Conservation (phyloP, 148 eudicot genomes). For the Mesembryanthemum crystallinum region DNA sequence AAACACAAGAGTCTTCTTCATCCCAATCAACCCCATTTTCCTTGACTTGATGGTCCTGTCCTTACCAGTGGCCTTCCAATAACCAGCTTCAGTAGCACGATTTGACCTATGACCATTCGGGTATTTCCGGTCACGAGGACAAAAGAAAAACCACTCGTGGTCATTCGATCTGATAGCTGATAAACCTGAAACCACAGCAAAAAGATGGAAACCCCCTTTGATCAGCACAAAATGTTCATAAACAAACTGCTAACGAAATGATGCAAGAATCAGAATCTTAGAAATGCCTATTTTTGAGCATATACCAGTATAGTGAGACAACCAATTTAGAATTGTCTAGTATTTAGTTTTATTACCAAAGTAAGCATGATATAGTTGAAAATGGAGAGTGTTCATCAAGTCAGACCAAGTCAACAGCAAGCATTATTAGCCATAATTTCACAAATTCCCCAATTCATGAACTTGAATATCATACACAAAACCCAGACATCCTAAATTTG, state of each 20-base stretch:
- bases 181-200: constrained; percentile 47
- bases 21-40: constrained; percentile 59
- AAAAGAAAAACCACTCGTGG: constrained; percentile 91
- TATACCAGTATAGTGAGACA: not conserved
- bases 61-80: constrained; percentile 98
- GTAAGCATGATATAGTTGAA: not conserved
- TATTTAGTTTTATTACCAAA: not conserved
- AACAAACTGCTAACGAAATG: not conserved
- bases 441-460: constrained; percentile 19
- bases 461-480: not conserved
- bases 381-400: not conserved
- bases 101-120: constrained; percentile 87
- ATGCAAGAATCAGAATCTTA: not conserved
- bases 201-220: not conserved
- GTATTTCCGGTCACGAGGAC: constrained; percentile 91
- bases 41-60: constrained; percentile 67
- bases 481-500: not conserved
- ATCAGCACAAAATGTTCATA: not conserved
- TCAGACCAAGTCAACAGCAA: not conserved
- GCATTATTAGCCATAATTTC: constrained; percentile 16
- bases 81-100: constrained; percentile 77
- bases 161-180: constrained; percentile 64
- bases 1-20: constrained; percentile 91
- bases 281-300: not conserved
- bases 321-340: not conserved